A percentile compares a stretch with the other conserved stretches of the same genome.
Evolutionary conservation across 352 stramenopile genomes (phyloP).

Genomic region (Phytophthora cactorum): DNA sequence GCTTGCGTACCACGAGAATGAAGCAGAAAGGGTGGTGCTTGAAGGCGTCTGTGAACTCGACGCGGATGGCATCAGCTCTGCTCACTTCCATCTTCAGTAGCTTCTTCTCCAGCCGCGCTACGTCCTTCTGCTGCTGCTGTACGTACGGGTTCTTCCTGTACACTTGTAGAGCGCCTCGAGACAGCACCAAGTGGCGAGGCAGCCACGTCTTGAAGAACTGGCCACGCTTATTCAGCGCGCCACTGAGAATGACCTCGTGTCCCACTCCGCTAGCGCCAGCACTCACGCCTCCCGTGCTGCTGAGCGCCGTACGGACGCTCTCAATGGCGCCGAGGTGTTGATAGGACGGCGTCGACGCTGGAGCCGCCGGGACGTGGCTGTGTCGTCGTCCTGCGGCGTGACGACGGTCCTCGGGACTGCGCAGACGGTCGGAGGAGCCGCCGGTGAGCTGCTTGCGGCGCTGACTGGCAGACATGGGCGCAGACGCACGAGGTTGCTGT

Average conservation of each 20-base stretch:
- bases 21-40: slow-evolving; percentile 74
- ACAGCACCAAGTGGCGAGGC: slow-evolving; percentile 73
- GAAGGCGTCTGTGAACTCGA: slow-evolving; percentile 64
- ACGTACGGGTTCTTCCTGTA: slow-evolving; percentile 75
- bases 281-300: slow-evolving; percentile 20
- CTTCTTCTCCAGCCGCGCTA: slow-evolving; percentile 55
- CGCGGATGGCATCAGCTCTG: slow-evolving; percentile 60
- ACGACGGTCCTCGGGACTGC: slow-evolving; percentile 17
- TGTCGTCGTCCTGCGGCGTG: slow-evolving; percentile 10
- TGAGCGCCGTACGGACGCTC: slow-evolving; percentile 39
- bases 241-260: slow-evolving; percentile 67
- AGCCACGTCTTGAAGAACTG: slow-evolving; percentile 84
- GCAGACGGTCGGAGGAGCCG: slow-evolving; percentile 20
- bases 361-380: background rate
- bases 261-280: slow-evolving; percentile 15
- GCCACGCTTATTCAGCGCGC: slow-evolving; percentile 67
- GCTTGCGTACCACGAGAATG: slow-evolving; percentile 65
- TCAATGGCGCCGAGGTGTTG: slow-evolving; percentile 44
- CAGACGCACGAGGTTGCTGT: slow-evolving; percentile 22
- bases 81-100: slow-evolving; percentile 72
- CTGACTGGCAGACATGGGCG: slow-evolving; percentile 18
- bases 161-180: slow-evolving; percentile 60
- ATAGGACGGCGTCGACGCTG: slow-evolving; percentile 16
- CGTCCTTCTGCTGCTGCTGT: slow-evolving; percentile 45
- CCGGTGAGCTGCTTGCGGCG: slow-evolving; percentile 20